These are phyloP conservation scores for Cucurbita pepo DNA, from an alignment of 306 rosid species.

Conservation along the genomic window DNA sequence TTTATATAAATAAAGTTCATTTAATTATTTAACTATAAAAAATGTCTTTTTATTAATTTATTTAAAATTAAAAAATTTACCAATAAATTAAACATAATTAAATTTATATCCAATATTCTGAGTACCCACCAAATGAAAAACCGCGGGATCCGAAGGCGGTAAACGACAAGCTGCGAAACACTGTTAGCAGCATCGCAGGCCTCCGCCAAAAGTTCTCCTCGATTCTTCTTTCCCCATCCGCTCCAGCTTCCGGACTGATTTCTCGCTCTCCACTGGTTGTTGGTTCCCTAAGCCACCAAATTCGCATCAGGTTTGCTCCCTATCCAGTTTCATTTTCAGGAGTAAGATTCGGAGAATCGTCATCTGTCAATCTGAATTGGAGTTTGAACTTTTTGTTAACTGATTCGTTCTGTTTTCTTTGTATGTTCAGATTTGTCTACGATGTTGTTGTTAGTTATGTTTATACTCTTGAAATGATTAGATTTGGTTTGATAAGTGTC, in stretches of 20 bases:
- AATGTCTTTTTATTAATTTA: too few species aligned
- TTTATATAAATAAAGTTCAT: too few species aligned
- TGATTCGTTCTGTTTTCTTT: neutral
- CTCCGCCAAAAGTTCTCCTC: neutral
- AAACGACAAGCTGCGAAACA: neutral
- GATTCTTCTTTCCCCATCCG: neutral
- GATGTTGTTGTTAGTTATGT: neutral
- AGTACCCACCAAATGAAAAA: neutral
- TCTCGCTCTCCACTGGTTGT: neutral
- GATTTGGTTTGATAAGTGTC: neutral
- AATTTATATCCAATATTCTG: too few species aligned
- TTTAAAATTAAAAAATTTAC: too few species aligned
- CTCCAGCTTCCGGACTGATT: neutral
- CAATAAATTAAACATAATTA: too few species aligned
- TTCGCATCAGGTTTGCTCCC: neutral
- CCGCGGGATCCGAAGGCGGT: neutral
- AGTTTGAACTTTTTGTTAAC: neutral
- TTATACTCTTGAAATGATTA: neutral
- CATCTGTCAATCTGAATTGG: neutral
- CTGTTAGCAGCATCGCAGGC: neutral
- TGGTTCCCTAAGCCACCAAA: neutral
- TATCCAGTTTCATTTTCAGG: neutral
- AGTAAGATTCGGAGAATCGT: neutral
- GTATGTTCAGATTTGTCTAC: neutral
- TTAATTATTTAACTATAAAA: too few species aligned